phyloP scores from a whole-genome alignment of 2,329 filamentous ascomycete species.

The Fusarium sp. region DNA sequence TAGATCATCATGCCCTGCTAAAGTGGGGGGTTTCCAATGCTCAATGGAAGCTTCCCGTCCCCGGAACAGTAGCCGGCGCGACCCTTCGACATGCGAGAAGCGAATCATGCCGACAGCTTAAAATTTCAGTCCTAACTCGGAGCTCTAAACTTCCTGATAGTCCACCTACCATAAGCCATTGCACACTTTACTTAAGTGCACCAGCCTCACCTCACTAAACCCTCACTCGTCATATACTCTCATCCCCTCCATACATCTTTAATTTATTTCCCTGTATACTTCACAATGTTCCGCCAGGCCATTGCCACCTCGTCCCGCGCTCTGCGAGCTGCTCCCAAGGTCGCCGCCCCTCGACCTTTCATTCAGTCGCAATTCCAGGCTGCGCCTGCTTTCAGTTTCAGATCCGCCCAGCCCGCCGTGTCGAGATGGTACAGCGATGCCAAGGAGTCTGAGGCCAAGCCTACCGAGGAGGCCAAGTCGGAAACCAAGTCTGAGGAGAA shows the following conservation, averaged over 20 bases:
- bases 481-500: conserved; percentile 46
- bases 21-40: conserved; percentile 13
- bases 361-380: conserved; percentile 53
- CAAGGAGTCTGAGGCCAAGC: conserved; percentile 51
- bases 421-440: conserved; percentile 63
- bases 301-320: conserved; percentile 57
- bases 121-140: conserved; percentile 47
- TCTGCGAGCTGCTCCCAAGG: conserved; percentile 55
- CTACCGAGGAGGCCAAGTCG: conserved; percentile 45
- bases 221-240: conserved; percentile 8
- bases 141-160: conserved; percentile 44
- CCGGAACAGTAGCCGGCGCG: conserved; percentile 41
- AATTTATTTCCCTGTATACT: conserved; percentile 7
- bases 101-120: conserved; percentile 44
- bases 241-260: conserved; percentile 5
- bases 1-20: not conserved
- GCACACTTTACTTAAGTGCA: conserved; percentile 32
- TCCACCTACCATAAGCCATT: conserved; percentile 33
- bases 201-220: conserved; percentile 18
- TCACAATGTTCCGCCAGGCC: conserved; percentile 60
- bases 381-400: conserved; percentile 51
- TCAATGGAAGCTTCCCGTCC: conserved; percentile 36
- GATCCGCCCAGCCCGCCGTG: conserved; percentile 50
- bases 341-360: conserved; percentile 51
- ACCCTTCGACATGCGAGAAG: conserved; percentile 32